Evolutionary conservation across 2,329 filamentous ascomycete species (phyloP), one percentile per base, ranked within the genome.

Genomic region (Stagonosporopsis cucurbitacearum): DNA sequence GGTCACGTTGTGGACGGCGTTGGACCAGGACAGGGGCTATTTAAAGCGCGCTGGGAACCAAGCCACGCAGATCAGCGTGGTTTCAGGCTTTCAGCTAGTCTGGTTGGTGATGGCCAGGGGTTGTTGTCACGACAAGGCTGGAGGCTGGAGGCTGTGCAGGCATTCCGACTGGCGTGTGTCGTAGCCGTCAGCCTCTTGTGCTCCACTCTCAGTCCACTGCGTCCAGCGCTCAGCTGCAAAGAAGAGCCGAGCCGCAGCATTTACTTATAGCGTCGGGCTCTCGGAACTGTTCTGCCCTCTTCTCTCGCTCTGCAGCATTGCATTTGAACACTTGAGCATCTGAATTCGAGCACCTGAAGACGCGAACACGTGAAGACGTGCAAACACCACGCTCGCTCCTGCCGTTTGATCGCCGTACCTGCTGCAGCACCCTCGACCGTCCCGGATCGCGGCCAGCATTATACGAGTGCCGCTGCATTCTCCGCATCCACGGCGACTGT

Each of bases 111-210:
- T 13, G 52, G 52, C 28, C 46, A 50, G 52, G 52, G 52, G 46
- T 43, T 5, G 46, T 43, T 5, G 15, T 46, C 20, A 43, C 6
- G 39, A 41, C 52, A 55, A 45, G 52, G 52, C 52, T 55, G 40
- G 37, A 40, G 52, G 52, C 45, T 55, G 46, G 37, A 40, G 52
- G 52, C 45, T 55, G 46, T 55, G 52, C 52, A 50, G 45, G 35
- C 7, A 33, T 26, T 13, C 51, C 43, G 35, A 32, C 23, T 30
- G 51, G 51, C 37, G 42, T 48, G 51, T 32, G 45, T 49, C 39
- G 51, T 44, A 44, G 51, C 51, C 39, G 51, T 44, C 43, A 48
- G 43, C 43, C 50, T 54, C 44, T 54, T 49, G 25, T 20, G 26
- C 45, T 54, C 44, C 15, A 48, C 32, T 22, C 30, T 6, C 17